Evolutionary conservation across 352 stramenopile genomes (phyloP), one percentile per base, ranked within the genome.

Genomic region (Phytophthora ramorum): DNA sequence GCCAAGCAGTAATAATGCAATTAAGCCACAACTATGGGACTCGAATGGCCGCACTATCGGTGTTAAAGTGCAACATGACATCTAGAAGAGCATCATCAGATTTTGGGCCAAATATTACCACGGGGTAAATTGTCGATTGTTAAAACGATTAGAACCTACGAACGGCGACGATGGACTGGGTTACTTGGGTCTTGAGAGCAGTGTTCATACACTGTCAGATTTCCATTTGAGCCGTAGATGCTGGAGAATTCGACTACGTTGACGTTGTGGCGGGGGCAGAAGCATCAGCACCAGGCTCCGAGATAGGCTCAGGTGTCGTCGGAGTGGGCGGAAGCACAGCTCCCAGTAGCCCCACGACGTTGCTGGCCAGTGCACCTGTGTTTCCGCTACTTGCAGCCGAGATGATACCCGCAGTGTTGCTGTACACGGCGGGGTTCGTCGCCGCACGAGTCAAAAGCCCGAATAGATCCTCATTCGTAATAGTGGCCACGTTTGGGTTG

Each of bases 1-100:
- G 44, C 1, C 24, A 16, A 35, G 43, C 38, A 2, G 17, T 0
- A 54, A 51, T 30, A 22, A 37, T 32, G 7, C 19, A 13, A 52
- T 45, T 4, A 68, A 69, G 48, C 47, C 53, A 2, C 73, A 78
- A 26, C 32, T 89, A 26, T 91, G 78, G 77, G 82, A 91, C 69
- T 68, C 58, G 58, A 89, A 87, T 57, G 81, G 81, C 30, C 75
- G 77, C 22, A 76, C 67, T 34, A 71, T 87, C 54, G 61, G 70
- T 4, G 51, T 82, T 24, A 58, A 76, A 38, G 35, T 46, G 10
- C 49, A 70, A n/a, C 32, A 52, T 22, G 28, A 13, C 14, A 35
- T 73, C 20, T 59, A 37, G 44, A 13, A 20, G n/a, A 2, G 13
- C 16, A n/a, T 41, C 10, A 9, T 32, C 26, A 32, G 2, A 32